Evolutionary conservation across 106 monocot species (phyloP).

Genomic region (Phalaenopsis aphrodite): DNA sequence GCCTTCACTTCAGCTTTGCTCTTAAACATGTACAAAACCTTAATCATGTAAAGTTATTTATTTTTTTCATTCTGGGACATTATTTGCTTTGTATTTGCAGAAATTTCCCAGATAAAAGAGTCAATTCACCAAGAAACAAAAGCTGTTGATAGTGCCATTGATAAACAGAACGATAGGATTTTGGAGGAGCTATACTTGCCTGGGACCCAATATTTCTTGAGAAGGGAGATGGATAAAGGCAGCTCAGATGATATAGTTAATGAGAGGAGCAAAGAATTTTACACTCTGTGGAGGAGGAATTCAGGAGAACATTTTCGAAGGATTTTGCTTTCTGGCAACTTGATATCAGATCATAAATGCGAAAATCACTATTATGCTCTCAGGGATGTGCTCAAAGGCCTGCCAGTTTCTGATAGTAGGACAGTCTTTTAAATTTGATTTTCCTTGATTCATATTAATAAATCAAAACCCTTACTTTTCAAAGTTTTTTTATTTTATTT

Average conservation of each 20-base stretch:
- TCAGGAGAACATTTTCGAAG: slow-evolving; percentile 58
- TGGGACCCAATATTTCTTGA: slow-evolving; percentile 70
- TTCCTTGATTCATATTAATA: not conserved
- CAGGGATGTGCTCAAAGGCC: slow-evolving; percentile 86
- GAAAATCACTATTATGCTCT: slow-evolving; percentile 84
- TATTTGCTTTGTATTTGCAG: slow-evolving; percentile 12
- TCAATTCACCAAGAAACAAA: not conserved
- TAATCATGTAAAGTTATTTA: too few species aligned
- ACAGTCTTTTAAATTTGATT: not conserved
- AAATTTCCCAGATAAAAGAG: slow-evolving; percentile 9
- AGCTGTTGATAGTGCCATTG: not conserved
- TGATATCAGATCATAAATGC: slow-evolving; percentile 89
- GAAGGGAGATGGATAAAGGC: slow-evolving; percentile 38
- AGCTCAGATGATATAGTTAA: not conserved
- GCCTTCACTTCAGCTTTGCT: too few species aligned
- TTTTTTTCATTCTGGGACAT: not conserved
- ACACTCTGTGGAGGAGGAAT: slow-evolving; percentile 64
- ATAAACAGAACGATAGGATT: slow-evolving; percentile 10
- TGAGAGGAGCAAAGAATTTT: slow-evolving; percentile 31
- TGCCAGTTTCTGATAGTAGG: slow-evolving; percentile 28
- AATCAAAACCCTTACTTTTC: not conserved
- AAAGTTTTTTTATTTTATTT: not conserved
- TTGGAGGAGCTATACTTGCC: slow-evolving; percentile 70
- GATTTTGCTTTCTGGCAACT: slow-evolving; percentile 69
- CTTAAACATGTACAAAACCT: too few species aligned